A percentile compares a stretch with the other conserved stretches of the same genome.
These are phyloP conservation scores for Leptoxyphium fumago DNA, from an alignment of 2,329 filamentous ascomycete genomes.

Conservation along the genomic window DNA sequence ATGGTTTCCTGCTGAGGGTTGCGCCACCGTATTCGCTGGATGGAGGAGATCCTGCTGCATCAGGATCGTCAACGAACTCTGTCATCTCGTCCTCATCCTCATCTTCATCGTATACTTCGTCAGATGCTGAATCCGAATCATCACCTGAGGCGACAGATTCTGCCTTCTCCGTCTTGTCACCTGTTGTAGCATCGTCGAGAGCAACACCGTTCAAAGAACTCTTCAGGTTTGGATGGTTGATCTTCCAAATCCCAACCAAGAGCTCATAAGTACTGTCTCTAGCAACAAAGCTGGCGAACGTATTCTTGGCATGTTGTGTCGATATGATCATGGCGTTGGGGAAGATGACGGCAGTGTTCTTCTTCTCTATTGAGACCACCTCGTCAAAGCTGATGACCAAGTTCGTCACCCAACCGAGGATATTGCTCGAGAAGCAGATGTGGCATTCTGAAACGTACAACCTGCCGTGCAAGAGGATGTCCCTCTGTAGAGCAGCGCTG, in stretches of 20 bases:
- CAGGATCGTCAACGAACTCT: conserved; percentile 41
- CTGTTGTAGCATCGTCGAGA: conserved; percentile 59
- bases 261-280: conserved; percentile 93
- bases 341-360: conserved; percentile 87
- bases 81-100: conserved; percentile 53
- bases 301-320: conserved; percentile 84
- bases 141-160: conserved; percentile 41
- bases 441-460: conserved; percentile 96
- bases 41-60: conserved; percentile 33
- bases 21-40: conserved; percentile 36
- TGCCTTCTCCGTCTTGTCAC: conserved; percentile 82
- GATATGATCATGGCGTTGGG: conserved; percentile 96
- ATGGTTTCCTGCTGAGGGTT: conserved; percentile 55
- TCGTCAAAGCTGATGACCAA: conserved; percentile 97
- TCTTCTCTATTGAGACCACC: conserved; percentile 91
- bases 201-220: conserved; percentile 82
- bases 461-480: conserved; percentile 85
- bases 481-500: conserved; percentile 86
- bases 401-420: conserved; percentile 94
- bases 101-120: conserved; percentile 67
- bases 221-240: conserved; percentile 80
- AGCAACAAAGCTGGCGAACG: conserved; percentile 89
- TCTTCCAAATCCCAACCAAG: conserved; percentile 96
- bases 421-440: conserved; percentile 97
- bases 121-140: conserved; percentile 47